Conservation (phyloP, 805 yeast species). For the Saccharomyces eubayanus region DNA sequence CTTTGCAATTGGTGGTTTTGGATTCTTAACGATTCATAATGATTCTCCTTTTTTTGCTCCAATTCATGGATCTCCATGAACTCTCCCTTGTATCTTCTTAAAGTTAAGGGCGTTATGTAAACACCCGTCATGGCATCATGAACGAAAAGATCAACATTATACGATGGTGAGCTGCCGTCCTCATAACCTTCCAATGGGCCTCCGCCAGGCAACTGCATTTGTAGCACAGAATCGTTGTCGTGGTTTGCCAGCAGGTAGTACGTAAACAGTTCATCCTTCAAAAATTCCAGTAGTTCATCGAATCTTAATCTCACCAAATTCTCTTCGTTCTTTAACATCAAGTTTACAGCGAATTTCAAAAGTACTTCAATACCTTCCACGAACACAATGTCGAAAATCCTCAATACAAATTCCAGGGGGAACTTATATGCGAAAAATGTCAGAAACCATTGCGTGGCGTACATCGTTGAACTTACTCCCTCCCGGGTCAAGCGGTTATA, state of each 20-base stretch:
- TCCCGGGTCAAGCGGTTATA: conserved; percentile 72
- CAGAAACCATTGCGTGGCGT: conserved; percentile 95
- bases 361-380: conserved; percentile 88
- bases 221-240: conserved; percentile 11
- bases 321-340: conserved; percentile 62
- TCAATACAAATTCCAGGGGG: conserved; percentile 77
- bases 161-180: conserved; percentile 19
- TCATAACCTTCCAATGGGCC: not conserved
- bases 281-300: conserved; percentile 66
- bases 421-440: conserved; percentile 92
- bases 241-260: conserved; percentile 42
- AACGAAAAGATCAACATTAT: conserved; percentile 67
- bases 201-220: conserved; percentile 10
- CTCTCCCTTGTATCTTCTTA: conserved; percentile 65
- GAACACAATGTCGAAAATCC: conserved; percentile 80
- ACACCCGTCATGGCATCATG: conserved; percentile 62
- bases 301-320: conserved; percentile 54
- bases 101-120: conserved; percentile 60
- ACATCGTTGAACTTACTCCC: conserved; percentile 89
- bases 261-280: conserved; percentile 74
- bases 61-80: conserved; percentile 60
- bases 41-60: conserved; percentile 55
- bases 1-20: conserved; percentile 65
- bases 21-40: conserved; percentile 55
- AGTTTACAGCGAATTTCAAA: conserved; percentile 72